Conservation (phyloP, 1,284 basidiomycete species). For the Rhodotorula sp. region DNA sequence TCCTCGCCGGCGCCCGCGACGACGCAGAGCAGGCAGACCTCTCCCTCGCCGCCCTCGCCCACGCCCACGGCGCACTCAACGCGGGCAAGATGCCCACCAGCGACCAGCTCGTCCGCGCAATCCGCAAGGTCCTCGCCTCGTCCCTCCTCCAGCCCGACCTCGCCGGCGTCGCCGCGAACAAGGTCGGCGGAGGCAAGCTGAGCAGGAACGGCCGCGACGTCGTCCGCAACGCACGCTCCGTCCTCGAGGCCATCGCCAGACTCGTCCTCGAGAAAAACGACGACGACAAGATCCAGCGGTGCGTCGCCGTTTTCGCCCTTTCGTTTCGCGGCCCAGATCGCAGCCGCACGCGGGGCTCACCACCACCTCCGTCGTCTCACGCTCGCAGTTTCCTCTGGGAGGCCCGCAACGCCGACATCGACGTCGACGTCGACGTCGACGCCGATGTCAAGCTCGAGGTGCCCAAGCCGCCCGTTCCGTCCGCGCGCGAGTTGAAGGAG, state of each 20-base stretch:
- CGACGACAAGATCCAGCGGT: constrained; percentile 43
- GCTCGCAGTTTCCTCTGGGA: constrained; percentile 44
- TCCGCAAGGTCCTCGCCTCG: constrained; percentile 47
- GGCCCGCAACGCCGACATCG: constrained; percentile 44
- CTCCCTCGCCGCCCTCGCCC: constrained; percentile 23
- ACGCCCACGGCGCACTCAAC: constrained; percentile 46
- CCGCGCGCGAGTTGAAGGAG: constrained; percentile 48
- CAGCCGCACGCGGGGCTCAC: too few species aligned
- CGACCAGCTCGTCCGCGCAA: constrained; percentile 47
- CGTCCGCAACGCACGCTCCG: constrained; percentile 46
- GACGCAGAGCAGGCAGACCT: constrained; percentile 24
- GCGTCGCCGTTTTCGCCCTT: neutral
- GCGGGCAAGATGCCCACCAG: constrained; percentile 50
- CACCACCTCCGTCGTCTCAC: too few species aligned
- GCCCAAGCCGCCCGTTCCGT: constrained; percentile 28
- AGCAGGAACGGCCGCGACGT: constrained; percentile 47
- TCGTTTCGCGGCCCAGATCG: neutral
- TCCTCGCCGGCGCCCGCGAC: constrained; percentile 7
- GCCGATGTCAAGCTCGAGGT: constrained; percentile 42
- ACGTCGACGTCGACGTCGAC: constrained; percentile 35
- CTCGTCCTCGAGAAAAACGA: constrained; percentile 51
- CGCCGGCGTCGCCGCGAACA: constrained; percentile 26
- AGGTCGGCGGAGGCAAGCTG: constrained; percentile 43
- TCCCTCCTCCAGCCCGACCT: constrained; percentile 48
- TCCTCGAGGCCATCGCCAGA: constrained; percentile 45